phyloP scores from a whole-genome alignment of 1,284 basidiomycete genomes.

The Cutaneotrichosporon sp. region DNA sequence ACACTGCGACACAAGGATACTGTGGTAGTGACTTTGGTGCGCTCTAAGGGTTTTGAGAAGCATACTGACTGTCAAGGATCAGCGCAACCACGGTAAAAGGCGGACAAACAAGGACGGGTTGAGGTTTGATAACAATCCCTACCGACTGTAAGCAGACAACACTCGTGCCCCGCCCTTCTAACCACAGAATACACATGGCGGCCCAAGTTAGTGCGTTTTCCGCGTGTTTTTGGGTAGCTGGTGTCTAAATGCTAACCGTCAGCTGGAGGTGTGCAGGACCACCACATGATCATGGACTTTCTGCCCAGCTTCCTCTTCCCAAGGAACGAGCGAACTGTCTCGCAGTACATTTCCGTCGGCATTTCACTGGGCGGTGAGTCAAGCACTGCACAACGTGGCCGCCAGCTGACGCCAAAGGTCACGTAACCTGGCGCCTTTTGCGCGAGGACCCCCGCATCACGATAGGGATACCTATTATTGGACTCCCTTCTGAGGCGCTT shows the following conservation, averaged over 20 bases:
- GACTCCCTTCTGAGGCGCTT: slow-evolving; percentile 66
- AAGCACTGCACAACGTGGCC: too few species aligned
- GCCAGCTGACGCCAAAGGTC: not conserved
- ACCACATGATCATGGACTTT: slow-evolving; percentile 75
- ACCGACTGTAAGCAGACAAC: slow-evolving; percentile 50
- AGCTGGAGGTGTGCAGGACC: slow-evolving; percentile 67
- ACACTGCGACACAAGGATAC: slow-evolving; percentile 27
- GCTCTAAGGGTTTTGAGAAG: slow-evolving; percentile 5
- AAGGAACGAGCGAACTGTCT: slow-evolving; percentile 58
- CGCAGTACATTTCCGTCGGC: slow-evolving; percentile 59
- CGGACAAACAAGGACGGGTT: slow-evolving; percentile 57
- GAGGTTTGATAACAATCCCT: slow-evolving; percentile 59
- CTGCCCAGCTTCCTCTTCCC: slow-evolving; percentile 74
- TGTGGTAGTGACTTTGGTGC: slow-evolving; percentile 43
- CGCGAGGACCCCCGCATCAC: slow-evolving; percentile 61
- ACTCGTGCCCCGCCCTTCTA: slow-evolving; percentile 12
- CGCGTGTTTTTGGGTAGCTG: slow-evolving; percentile 31
- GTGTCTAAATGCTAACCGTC: not conserved
- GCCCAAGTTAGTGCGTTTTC: slow-evolving; percentile 47
- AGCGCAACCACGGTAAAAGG: slow-evolving; percentile 67
- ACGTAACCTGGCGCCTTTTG: slow-evolving; percentile 8
- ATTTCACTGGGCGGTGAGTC: slow-evolving; percentile 50
- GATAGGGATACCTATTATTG: slow-evolving; percentile 66
- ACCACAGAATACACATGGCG: slow-evolving; percentile 61
- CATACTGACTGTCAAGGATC: slow-evolving; percentile 54